phyloP scores from a whole-genome alignment of 78 protist species.

The Dictyostelium discoideum region dicty_2.7 NC_007089.4:4134501-4135000 shows the following conservation, averaged over 20 bases:
- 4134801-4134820: slow-evolving; percentile 23
- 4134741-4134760: not conserved
- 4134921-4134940: slow-evolving; percentile 67
- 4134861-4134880: slow-evolving; percentile 75
- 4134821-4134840: slow-evolving; percentile 27
- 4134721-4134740: not conserved
- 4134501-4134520: slow-evolving; percentile 43
- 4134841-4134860: slow-evolving; percentile 63
- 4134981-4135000: slow-evolving; percentile 82
- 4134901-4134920: slow-evolving; percentile 21
- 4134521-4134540: slow-evolving; percentile 23
- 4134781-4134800: slow-evolving; percentile 4
- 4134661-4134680: slow-evolving; percentile 52
- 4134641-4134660: slow-evolving; percentile 3
- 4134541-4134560: not conserved
- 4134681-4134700: slow-evolving; percentile 25
- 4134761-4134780: not conserved
- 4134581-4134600: not conserved
- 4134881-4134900: slow-evolving; percentile 77
- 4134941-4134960: slow-evolving; percentile 82
- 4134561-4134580: not conserved
- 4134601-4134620: not conserved
- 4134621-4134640: not conserved
- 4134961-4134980: slow-evolving; percentile 30
- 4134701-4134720: slow-evolving; percentile 49